Evolutionary conservation across 2,329 filamentous ascomycete species (phyloP), one percentile per base, ranked within the genome.

Genomic region (Xylaria sp.): DNA sequence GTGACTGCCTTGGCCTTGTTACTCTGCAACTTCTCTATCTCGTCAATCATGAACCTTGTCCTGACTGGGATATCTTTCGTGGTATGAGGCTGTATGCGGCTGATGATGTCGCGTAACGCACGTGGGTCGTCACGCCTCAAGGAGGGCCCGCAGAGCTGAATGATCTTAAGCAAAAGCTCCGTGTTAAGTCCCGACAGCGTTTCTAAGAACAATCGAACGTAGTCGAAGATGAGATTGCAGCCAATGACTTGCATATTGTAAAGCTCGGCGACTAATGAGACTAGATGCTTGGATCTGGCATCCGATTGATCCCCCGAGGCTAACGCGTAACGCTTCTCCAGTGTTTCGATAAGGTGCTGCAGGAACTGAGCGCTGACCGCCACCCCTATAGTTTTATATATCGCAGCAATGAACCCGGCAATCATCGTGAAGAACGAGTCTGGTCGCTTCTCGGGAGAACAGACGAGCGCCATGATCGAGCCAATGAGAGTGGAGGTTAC

Each of bases 11-110:
- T 97, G 75, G 94, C 86, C 66, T 93, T 93, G 80, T 96, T 97
- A 82, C 97, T 97, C 78, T 97, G 97, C 33, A 99, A 84, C 74
- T 97, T 93, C 66, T 92, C 93, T 78, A 99, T 97, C 0, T 92
- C 96, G 75, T 98, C 95, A 58, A 99, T 92, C 94, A 98, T 98
- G 80, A 97, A 97, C 72, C 92, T 96, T 1, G 95, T 97, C 63
- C 96, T 90, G 10, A 94, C 92, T 1, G 94, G 95, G 31, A 97
- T 82, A 22, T 89, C 91, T 66, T 88, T 89, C 0, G 87, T 83
- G 2, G 94, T 87, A 1, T 90, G 88, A 25, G 90, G 89, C 70
- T 93, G 92, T 65, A 98, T 86, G 56, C 93, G 84, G 11, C 90
- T 82, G 5, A 97, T 90, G 69, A 99, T 96, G 69, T 97, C 93